Evolutionary conservation across 257 asterid genomes (phyloP).

Genomic region (Haberlea rhodopensis): DNA sequence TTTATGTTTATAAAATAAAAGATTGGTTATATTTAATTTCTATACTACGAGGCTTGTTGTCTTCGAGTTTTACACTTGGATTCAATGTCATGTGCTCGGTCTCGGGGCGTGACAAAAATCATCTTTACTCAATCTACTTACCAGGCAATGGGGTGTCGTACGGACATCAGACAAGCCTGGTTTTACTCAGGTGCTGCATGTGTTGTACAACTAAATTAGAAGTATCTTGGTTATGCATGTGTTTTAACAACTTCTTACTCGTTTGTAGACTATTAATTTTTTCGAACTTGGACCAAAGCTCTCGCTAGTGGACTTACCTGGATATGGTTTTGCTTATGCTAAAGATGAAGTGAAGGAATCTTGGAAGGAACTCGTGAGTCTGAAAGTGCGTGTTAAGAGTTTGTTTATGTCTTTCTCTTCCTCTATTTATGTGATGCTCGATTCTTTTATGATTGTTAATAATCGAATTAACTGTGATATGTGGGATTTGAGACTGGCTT

Average conservation of each 20-base stretch:
- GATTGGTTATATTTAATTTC: too few relatives aligned
- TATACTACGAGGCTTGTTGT: too few relatives aligned
- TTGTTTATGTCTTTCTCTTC: slow-evolving; percentile 16
- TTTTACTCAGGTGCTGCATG: slow-evolving; percentile 76
- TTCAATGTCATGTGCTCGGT: too few relatives aligned
- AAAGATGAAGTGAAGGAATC: slow-evolving; percentile 95
- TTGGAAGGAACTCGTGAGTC: slow-evolving; percentile 97
- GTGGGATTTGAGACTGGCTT: too few relatives aligned
- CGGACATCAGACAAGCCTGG: slow-evolving; percentile 99
- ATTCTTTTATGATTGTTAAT: too few relatives aligned
- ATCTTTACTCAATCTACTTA: slow-evolving; percentile 79
- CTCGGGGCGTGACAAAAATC: too few relatives aligned
- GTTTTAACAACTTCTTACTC: slow-evolving; percentile 27
- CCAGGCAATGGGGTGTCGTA: slow-evolving; percentile 97
- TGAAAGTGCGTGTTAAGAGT: slow-evolving; percentile 23
- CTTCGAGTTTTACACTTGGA: too few relatives aligned
- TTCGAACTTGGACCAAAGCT: slow-evolving; percentile 80
- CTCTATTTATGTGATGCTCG: too few relatives aligned
- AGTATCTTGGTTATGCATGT: slow-evolving; percentile 20
- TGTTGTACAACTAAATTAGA: slow-evolving; percentile 20
- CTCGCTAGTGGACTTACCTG: slow-evolving; percentile 92
- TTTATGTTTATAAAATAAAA: too few relatives aligned
- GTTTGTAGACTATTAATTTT: slow-evolving; percentile 75
- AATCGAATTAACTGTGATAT: too few relatives aligned
- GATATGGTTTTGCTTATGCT: slow-evolving; percentile 98